phyloP scores from a whole-genome alignment of 208 protist genomes.

The Herpetomonas samuelpessoai region DNA sequence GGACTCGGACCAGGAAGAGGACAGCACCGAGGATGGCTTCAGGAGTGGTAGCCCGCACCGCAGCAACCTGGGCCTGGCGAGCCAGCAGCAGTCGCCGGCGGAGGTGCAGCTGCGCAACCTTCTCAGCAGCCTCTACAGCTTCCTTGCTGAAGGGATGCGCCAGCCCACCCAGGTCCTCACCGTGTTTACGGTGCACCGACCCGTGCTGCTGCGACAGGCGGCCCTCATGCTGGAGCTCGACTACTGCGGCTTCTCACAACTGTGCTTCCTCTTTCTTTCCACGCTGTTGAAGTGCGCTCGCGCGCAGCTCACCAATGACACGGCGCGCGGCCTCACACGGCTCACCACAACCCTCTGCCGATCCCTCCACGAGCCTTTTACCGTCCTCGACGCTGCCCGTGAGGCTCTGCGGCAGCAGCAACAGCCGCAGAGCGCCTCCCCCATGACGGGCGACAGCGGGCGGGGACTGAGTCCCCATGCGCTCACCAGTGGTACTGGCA shows the following conservation, averaged over 20 bases:
- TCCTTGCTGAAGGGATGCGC: not conserved
- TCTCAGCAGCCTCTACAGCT: constrained; percentile 1
- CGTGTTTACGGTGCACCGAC: not conserved
- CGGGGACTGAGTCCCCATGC: too few species aligned
- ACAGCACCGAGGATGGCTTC: not conserved
- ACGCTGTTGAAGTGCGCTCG: not conserved
- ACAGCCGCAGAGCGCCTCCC: not conserved
- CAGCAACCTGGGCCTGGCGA: too few species aligned
- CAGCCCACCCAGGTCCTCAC: not conserved
- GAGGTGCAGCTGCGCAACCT: constrained; percentile 2
- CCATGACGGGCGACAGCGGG: too few species aligned
- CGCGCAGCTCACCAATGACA: not conserved
- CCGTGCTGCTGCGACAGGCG: not conserved
- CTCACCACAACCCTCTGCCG: not conserved
- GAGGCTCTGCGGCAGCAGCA: not conserved
- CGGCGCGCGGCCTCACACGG: not conserved
- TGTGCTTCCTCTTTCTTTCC: not conserved
- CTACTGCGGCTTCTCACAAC: not conserved
- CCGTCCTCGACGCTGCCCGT: not conserved
- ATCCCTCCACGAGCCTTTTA: not conserved
- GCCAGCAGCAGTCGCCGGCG: too few species aligned
- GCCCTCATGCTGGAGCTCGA: not conserved
- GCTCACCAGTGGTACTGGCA: too few species aligned
- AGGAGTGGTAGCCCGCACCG: too few species aligned
- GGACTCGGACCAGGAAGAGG: not conserved